Evolutionary conservation across 2,329 filamentous ascomycete species (phyloP).

Genomic region (Diatrype stigma): DNA sequence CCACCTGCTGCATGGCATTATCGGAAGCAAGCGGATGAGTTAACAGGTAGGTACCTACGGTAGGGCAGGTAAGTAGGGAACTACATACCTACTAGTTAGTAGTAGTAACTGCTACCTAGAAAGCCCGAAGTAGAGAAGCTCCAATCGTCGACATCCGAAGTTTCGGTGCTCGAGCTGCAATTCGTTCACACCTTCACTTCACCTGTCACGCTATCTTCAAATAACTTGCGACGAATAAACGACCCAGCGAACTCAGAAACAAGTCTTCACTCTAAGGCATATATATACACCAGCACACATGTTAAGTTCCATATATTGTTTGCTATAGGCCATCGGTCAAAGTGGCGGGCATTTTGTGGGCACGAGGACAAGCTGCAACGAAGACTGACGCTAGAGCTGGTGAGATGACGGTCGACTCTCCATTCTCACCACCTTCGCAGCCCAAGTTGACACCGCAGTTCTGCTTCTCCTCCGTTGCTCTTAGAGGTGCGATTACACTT

Average conservation of each 20-base stretch:
- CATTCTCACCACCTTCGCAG: conserved; percentile 19
- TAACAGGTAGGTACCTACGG: no score
- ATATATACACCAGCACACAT: conserved; percentile 1
- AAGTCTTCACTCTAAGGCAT: background rate
- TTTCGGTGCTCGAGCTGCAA: background rate
- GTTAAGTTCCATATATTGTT: conserved; percentile 5
- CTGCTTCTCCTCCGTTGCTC: conserved; percentile 67
- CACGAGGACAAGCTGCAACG: conserved; percentile 33
- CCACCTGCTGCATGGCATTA: conserved; percentile 1
- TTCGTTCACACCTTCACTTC: no score
- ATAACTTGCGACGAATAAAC: background rate
- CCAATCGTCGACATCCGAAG: background rate
- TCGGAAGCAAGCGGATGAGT: background rate
- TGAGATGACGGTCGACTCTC: conserved; percentile 43
- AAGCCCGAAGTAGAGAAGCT: background rate
- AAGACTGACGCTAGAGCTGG: conserved; percentile 32
- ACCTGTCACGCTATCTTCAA: no score
- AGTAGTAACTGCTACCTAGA: no score
- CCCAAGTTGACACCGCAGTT: conserved; percentile 67
- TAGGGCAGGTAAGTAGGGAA: no score
- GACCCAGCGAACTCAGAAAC: background rate
- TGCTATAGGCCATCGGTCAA: conserved; percentile 24
- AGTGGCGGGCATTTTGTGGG: conserved; percentile 49
- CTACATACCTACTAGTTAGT: no score
- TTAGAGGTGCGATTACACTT: conserved; percentile 57